These are phyloP conservation scores for Termitomyces sp. DNA, from an alignment of 768 basidiomycete genomes.

Conservation along the genomic window DNA sequence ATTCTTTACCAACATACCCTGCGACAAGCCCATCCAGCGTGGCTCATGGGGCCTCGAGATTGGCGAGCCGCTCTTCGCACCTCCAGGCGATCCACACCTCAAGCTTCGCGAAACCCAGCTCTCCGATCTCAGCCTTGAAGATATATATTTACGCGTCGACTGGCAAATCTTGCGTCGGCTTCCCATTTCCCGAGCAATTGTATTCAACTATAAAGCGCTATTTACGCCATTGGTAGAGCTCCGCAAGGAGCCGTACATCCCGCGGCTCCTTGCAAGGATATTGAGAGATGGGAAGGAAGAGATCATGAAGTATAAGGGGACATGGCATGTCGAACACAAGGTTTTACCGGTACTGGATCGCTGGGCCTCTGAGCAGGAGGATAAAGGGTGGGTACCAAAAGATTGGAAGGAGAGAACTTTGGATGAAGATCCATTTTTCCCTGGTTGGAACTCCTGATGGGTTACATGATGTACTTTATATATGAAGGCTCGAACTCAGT, in stretches of 20 bases:
- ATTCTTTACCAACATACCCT: background rate
- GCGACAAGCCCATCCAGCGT: background rate
- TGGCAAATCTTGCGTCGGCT: conserved; percentile 52
- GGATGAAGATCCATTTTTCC: conserved; percentile 48
- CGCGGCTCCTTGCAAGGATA: conserved; percentile 39
- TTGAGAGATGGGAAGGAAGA: conserved; percentile 33
- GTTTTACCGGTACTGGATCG: conserved; percentile 39
- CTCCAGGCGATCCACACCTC: conserved; percentile 33
- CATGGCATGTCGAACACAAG: conserved; percentile 36
- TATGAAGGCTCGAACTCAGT: background rate
- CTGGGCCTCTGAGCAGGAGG: conserved; percentile 49
- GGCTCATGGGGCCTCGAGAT: conserved; percentile 10
- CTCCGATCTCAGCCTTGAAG: conserved; percentile 31
- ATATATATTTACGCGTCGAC: conserved; percentile 45
- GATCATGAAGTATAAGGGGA: conserved; percentile 41
- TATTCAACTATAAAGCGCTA: conserved; percentile 52
- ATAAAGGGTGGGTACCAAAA: conserved; percentile 39
- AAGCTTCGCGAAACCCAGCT: conserved; percentile 26
- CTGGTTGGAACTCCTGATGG: conserved; percentile 32
- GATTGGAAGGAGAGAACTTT: conserved; percentile 48
- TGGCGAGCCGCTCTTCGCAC: conserved; percentile 44
- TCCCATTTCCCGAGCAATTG: conserved; percentile 41
- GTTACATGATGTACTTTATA: background rate
- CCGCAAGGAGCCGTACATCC: conserved; percentile 43
- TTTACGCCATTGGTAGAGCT: conserved; percentile 46